Evolutionary conservation across 495 filamentous ascomycete genomes (phyloP).

Genomic region (Penicillium manginii): DNA sequence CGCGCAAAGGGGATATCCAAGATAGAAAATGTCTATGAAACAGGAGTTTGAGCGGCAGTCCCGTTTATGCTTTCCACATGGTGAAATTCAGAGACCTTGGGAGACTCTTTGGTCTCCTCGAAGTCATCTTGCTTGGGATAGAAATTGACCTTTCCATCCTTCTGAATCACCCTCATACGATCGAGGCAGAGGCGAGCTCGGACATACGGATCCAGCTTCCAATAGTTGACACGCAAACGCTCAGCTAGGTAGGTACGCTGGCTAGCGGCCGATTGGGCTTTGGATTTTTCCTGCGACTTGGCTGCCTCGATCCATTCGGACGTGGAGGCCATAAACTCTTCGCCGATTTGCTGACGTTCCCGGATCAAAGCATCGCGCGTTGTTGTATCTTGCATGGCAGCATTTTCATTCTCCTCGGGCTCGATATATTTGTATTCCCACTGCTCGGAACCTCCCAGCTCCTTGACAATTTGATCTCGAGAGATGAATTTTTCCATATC

Average conservation of each 20-base stretch:
- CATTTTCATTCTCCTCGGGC: conserved; percentile 73
- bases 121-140: conserved; percentile 49
- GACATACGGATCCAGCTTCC: conserved; percentile 75
- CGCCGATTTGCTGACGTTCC: conserved; percentile 62
- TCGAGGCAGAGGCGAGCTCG: conserved; percentile 74
- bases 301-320: conserved; percentile 64
- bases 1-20: not conserved
- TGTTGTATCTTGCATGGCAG: conserved; percentile 64
- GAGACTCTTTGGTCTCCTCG: conserved; percentile 18
- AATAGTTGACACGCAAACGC: conserved; percentile 74
- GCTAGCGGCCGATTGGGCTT: conserved; percentile 47
- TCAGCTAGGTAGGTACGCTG: conserved; percentile 64
- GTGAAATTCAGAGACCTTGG: conserved; percentile 32
- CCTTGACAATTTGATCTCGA: conserved; percentile 66
- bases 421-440: conserved; percentile 83
- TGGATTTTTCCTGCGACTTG: conserved; percentile 40
- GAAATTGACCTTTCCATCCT: conserved; percentile 66
- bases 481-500: conserved; percentile 80
- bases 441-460: conserved; percentile 80
- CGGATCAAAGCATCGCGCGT: conserved; percentile 60
- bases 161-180: conserved; percentile 65
- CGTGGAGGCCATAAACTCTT: conserved; percentile 69
- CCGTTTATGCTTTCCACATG: conserved; percentile 32
- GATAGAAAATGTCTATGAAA: conserved; percentile 10
- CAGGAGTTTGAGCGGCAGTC: conserved; percentile 4